phyloP scores from a whole-genome alignment of 2,329 filamentous ascomycete species.

The Clonostachys byssicola region DNA sequence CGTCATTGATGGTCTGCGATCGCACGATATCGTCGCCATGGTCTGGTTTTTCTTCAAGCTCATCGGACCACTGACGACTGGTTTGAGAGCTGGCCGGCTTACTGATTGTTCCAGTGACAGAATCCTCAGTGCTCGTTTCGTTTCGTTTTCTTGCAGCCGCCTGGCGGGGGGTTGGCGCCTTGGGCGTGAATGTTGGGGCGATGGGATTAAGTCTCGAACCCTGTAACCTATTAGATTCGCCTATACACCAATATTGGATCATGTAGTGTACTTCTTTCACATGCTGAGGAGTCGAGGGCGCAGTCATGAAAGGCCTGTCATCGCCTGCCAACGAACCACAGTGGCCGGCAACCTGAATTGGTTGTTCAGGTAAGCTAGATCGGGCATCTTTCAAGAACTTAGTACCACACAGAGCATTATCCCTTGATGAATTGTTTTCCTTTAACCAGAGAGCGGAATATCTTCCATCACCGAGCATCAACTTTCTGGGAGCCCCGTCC shows the following conservation, averaged over 20 bases:
- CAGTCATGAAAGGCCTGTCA: too few species aligned
- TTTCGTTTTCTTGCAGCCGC: neutral
- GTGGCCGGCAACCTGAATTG: too few species aligned
- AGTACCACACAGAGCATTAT: too few species aligned
- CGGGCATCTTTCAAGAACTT: too few species aligned
- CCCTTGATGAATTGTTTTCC: conserved; percentile 23
- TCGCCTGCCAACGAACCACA: too few species aligned
- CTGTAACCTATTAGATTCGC: neutral
- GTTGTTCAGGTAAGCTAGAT: too few species aligned
- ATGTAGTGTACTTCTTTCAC: too few species aligned
- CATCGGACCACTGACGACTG: conserved; percentile 18
- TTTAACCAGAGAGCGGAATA: conserved; percentile 64
- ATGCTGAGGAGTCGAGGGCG: too few species aligned
- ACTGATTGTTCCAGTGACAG: neutral
- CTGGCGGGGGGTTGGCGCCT: neutral
- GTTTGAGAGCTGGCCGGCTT: conserved; percentile 1
- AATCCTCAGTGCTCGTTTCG: conserved; percentile 2
- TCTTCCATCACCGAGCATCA: conserved; percentile 54
- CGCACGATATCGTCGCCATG: conserved; percentile 2
- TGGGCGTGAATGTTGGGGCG: conserved; percentile 5
- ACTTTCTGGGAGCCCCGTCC: conserved; percentile 54
- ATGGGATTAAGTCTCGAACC: conserved; percentile 1
- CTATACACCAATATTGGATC: too few species aligned
- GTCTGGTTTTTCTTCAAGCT: conserved; percentile 16
- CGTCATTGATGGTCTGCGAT: too few species aligned